Evolutionary conservation across 2,329 filamentous ascomycete genomes (phyloP), one percentile per base, ranked within the genome.

Genomic region (Metarhizium album): DNA sequence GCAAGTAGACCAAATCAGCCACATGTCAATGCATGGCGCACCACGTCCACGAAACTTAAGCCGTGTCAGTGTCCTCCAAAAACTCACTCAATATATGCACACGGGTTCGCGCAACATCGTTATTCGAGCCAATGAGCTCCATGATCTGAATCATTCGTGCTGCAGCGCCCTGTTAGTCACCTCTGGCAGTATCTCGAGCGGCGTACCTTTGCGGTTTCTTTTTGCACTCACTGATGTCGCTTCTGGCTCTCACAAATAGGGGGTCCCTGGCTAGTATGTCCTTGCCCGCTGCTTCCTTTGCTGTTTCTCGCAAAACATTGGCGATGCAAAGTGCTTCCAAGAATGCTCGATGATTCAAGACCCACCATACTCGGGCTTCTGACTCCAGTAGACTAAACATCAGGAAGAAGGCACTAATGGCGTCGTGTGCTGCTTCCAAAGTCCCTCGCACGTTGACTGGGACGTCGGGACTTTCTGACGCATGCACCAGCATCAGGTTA

Each of bases 311-410:
- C 52, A 84, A 63, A 23, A 83, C 74, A 54, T 75, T 76, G 22
- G 79, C 79, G 46, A 86, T 86, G 66, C 80, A 87, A 61, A 83
- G 64, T 31, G 84, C 84, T 70, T 90, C 86, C 48, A 90, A 74
- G 61, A 90, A 90, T 0, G 86, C 86, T 1, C 87, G 73, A 62
- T 90, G 87, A 63, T 89, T 87, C 57, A 90, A 88, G 1, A 88
- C 85, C 86, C 86, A 91, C 86, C 86, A 90, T 1, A 90, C 86
- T 14, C 82, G 76, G 1, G 85, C 84, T 68, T 91, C 87, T 16
- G 73, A 72, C 57, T 84, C 80, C 54, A 90, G 82, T 13, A 87
- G 68, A 37, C 71, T 72, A 66, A 83, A 87, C 6, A 90, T 74
- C 52, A 89, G 74, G 64, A 90, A 90, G 62, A 90, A 91, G 1